Conservation (phyloP, 2,329 filamentous ascomycete genomes). For the Colletotrichum lentis region DNA sequence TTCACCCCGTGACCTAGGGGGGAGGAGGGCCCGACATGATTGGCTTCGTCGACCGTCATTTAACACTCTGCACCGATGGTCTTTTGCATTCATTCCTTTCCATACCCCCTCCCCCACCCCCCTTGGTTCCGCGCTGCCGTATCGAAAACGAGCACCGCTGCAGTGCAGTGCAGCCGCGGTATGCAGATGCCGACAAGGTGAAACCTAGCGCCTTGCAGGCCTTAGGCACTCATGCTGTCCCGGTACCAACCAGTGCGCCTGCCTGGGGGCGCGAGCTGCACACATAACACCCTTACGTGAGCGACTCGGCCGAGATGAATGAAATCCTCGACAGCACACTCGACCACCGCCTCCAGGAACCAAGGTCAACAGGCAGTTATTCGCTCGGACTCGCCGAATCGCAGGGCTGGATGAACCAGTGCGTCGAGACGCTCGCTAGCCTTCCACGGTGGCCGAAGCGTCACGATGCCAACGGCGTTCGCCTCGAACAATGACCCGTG, state of each 20-base stretch:
- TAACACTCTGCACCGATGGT: not conserved
- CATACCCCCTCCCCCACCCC: not conserved
- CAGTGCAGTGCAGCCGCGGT: not conserved
- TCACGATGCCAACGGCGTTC: not conserved
- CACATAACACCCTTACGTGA: no score
- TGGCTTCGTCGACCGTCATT: slow-evolving; percentile 1
- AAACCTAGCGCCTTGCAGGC: not conserved
- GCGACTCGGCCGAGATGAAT: not conserved
- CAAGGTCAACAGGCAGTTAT: no score
- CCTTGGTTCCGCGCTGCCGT: not conserved
- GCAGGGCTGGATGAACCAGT: no score
- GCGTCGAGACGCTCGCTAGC: not conserved
- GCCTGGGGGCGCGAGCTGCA: not conserved
- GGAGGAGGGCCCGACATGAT: slow-evolving; percentile 1
- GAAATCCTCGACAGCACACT: not conserved
- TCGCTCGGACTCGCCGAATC: not conserved
- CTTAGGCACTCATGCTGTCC: slow-evolving; percentile 1
- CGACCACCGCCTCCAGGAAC: not conserved
- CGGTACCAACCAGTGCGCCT: slow-evolving; percentile 2
- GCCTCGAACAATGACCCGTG: not conserved
- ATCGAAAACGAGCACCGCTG: slow-evolving; percentile 1
- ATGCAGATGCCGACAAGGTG: slow-evolving; percentile 13
- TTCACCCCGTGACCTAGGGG: not conserved
- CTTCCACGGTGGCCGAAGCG: not conserved
- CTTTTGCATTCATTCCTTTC: not conserved